These are phyloP conservation scores for Neostapfia colusana DNA, from an alignment of 176 grass and related monocot species.

Conservation along the genomic window DNA sequence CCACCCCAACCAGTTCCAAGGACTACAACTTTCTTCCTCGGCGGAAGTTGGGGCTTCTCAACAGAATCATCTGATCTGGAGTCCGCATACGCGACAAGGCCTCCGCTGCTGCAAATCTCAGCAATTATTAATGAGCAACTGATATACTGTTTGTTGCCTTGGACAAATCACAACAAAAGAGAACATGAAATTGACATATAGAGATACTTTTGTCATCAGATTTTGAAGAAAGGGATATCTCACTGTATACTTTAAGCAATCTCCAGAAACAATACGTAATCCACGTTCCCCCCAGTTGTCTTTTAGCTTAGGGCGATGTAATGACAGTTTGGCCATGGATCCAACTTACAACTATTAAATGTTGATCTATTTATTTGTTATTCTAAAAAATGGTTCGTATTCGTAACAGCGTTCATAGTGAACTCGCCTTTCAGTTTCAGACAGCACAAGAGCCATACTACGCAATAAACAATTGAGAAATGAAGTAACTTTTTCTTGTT, in stretches of 20 bases:
- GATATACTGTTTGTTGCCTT: background rate
- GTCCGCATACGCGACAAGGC: conserved; percentile 80
- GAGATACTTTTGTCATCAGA: background rate
- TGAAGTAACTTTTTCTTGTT: background rate
- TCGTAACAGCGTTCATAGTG: background rate
- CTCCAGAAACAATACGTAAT: too few species aligned
- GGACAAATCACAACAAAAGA: background rate
- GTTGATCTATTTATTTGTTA: background rate
- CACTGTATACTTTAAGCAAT: too few species aligned
- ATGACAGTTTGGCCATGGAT: background rate
- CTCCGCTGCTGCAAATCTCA: conserved; percentile 63
- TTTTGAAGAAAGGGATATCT: background rate
- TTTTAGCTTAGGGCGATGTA: background rate
- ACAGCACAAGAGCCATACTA: background rate
- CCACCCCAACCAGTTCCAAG: conserved; percentile 90
- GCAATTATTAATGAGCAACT: background rate
- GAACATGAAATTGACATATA: background rate
- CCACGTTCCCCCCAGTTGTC: background rate
- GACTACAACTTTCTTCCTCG: conserved; percentile 79
- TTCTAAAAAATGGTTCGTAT: background rate
- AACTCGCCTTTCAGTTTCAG: background rate
- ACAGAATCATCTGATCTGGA: conserved; percentile 44
- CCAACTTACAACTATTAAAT: background rate
- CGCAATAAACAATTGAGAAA: conserved; percentile 6
- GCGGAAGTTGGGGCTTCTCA: conserved; percentile 37